Evolutionary conservation across 768 basidiomycete species (phyloP).

Genomic region (Chiua virens): DNA sequence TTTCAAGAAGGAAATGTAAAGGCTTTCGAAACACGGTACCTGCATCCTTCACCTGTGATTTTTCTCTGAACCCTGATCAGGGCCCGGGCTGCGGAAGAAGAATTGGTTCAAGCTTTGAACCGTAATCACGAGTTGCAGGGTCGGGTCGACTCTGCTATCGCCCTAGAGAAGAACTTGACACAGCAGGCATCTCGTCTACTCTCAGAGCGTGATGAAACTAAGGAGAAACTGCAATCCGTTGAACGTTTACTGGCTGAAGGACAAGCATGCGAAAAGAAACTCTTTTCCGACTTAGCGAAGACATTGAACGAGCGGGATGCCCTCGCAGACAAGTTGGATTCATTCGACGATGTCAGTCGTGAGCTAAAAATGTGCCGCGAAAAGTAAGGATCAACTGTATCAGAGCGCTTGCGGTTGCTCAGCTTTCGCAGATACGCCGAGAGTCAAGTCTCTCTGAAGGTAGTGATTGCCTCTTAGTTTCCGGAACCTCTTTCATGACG

Average conservation of each 20-base stretch:
- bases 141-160: conserved; percentile 25
- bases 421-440: conserved; percentile 17
- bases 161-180: conserved; percentile 22
- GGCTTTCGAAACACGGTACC: conserved; percentile 27
- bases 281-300: conserved; percentile 17
- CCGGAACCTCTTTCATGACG: neutral
- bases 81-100: conserved; percentile 19
- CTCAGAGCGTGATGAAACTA: conserved; percentile 25
- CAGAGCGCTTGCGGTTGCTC: neutral
- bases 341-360: conserved; percentile 14
- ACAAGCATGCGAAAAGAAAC: conserved; percentile 15
- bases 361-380: conserved; percentile 22
- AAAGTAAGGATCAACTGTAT: conserved; percentile 20
- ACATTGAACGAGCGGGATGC: conserved; percentile 19
- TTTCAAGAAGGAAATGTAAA: conserved; percentile 31
- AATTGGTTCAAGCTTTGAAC: conserved; percentile 16
- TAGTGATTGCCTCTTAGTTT: neutral
- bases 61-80: conserved; percentile 18
- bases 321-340: conserved; percentile 20
- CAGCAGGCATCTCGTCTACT: conserved; percentile 27
- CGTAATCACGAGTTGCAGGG: conserved; percentile 27
- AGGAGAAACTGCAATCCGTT: conserved; percentile 8
- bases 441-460: conserved; percentile 25
- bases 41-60: neutral
- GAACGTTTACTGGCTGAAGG: conserved; percentile 20